These are phyloP conservation scores for Elongisporangium prolatum DNA, from an alignment of 352 stramenopile species.

Conservation along the genomic window DNA sequence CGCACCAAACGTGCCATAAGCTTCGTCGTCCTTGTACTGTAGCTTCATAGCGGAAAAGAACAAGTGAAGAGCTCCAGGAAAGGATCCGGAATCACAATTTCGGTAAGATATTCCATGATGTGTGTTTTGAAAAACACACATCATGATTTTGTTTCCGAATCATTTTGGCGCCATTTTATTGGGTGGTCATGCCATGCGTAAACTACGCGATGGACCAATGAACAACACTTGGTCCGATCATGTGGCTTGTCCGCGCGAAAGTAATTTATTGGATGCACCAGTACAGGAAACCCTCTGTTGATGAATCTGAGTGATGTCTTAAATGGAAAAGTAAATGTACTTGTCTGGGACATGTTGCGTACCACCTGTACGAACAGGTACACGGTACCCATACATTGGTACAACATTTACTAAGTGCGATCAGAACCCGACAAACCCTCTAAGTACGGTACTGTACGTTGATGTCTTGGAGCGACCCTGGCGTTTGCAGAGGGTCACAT, in stretches of 20 bases:
- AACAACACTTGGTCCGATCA: background rate
- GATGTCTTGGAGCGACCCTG: too few species aligned
- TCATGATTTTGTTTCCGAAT: background rate
- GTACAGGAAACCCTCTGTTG: background rate
- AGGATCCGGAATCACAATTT: background rate
- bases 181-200: background rate
- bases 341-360: background rate
- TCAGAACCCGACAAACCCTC: background rate
- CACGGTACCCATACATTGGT: background rate
- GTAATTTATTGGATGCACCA: background rate
- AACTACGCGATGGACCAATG: background rate
- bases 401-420: background rate
- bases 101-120: background rate
- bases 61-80: background rate
- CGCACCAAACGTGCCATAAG: conserved; percentile 18
- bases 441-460: too few species aligned
- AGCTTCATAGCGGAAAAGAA: background rate
- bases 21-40: conserved; percentile 4
- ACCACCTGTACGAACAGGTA: background rate
- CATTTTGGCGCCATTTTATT: background rate
- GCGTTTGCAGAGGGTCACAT: background rate
- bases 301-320: background rate
- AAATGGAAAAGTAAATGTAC: background rate
- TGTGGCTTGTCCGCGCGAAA: background rate
- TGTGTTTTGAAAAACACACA: background rate